phyloP scores from a whole-genome alignment of 345 rosid genomes.

The Citrus maxima region DNA sequence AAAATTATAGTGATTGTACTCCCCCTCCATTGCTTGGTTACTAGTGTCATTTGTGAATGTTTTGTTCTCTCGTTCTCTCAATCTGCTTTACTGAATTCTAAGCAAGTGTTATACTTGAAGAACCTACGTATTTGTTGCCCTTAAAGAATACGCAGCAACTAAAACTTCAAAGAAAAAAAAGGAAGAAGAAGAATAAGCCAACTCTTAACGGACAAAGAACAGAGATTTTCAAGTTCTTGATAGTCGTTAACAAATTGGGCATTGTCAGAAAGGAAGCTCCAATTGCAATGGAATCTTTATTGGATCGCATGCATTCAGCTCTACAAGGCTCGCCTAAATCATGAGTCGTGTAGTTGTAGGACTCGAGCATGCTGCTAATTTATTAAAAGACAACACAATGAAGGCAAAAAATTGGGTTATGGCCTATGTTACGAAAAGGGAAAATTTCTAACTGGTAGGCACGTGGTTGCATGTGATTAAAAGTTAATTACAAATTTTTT shows the following conservation, averaged over 20 bases:
- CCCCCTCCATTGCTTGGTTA: neutral
- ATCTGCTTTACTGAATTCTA: too few species aligned
- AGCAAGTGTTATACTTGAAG: too few species aligned
- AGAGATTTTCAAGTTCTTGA: neutral
- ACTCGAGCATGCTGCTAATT: neutral
- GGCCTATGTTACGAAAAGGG: too few species aligned
- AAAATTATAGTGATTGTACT: neutral
- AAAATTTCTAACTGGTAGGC: neutral
- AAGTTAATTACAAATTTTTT: neutral
- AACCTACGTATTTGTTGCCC: too few species aligned
- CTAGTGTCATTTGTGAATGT: neutral
- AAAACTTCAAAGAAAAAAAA: too few species aligned
- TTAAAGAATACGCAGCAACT: too few species aligned
- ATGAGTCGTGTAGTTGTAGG: too few species aligned
- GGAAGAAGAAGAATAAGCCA: too few species aligned
- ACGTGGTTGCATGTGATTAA: constrained; percentile 5
- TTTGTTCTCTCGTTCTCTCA: neutral
- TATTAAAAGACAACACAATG: neutral
- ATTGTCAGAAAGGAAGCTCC: neutral
- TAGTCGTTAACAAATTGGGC: neutral
- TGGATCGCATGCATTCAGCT: neutral
- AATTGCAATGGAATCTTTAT: neutral
- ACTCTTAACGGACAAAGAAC: too few species aligned
- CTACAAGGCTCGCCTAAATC: neutral
- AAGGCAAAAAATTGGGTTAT: neutral